Evolutionary conservation across 257 asterid species (phyloP).

Genomic region (Cinchona pubescens): DNA sequence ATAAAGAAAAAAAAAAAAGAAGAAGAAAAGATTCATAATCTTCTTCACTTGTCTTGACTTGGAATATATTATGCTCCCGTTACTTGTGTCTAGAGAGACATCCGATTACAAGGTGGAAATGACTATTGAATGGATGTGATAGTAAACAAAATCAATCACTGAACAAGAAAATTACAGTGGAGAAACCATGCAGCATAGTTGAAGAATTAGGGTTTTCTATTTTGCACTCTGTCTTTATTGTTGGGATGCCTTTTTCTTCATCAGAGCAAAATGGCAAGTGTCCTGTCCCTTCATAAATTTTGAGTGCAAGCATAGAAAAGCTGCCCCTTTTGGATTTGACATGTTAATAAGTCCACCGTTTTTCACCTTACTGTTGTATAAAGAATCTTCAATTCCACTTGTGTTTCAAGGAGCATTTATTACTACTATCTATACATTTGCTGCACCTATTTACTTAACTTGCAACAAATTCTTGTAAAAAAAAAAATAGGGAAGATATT

Average conservation of each 20-base stretch:
- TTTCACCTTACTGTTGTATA: constrained; percentile 9
- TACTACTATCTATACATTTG: not conserved
- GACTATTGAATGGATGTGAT: constrained; percentile 21
- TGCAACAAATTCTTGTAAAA: not conserved
- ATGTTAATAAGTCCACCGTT: constrained; percentile 9
- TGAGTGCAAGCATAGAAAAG: constrained; percentile 33
- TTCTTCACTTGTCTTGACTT: not conserved
- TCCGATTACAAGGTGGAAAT: not conserved
- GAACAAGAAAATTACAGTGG: constrained; percentile 10
- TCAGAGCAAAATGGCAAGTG: constrained; percentile 20
- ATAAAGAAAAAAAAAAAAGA: not conserved
- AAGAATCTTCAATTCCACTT: constrained; percentile 9
- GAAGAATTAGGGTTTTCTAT: not conserved
- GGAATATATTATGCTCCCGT: not conserved
- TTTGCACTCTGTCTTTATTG: constrained; percentile 1
- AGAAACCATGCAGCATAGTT: constrained; percentile 5
- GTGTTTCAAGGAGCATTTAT: constrained; percentile 4
- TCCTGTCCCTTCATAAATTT: constrained; percentile 23
- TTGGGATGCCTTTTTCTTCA: constrained; percentile 1
- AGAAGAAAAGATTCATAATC: not conserved
- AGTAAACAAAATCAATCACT: constrained; percentile 18
- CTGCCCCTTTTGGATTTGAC: constrained; percentile 28
- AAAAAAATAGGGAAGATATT: not conserved
- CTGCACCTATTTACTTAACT: constrained; percentile 2
- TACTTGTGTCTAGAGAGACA: not conserved